Conservation (phyloP, 2,329 filamentous ascomycete genomes). For the Cladosporium sp. region DNA sequence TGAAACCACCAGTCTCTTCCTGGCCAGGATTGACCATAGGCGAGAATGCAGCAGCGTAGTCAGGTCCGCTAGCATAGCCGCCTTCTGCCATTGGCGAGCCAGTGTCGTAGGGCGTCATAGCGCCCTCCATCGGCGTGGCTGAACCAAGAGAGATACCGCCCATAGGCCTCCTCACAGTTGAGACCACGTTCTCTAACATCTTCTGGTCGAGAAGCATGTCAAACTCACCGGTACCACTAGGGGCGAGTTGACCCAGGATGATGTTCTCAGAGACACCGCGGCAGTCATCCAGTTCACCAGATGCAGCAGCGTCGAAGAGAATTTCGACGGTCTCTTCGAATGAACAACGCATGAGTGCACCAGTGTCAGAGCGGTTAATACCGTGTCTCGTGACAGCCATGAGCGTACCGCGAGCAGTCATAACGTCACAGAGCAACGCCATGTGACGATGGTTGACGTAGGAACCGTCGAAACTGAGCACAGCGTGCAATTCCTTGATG, state of each 20-base stretch:
- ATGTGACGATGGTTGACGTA: conserved; percentile 99
- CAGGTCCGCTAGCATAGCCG: conserved; percentile 61
- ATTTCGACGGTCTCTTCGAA: conserved; percentile 99
- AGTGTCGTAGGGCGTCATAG: conserved; percentile 88
- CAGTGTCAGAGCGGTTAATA: conserved; percentile 97
- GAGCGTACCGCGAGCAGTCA: conserved; percentile 91
- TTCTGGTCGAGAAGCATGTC: conserved; percentile 90
- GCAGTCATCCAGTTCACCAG: conserved; percentile 95
- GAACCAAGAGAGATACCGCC: conserved; percentile 80
- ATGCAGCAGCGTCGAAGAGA: conserved; percentile 88
- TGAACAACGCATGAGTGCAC: conserved; percentile 97
- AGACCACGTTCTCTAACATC: conserved; percentile 95
- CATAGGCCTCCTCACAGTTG: conserved; percentile 49
- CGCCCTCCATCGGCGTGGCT: conserved; percentile 67
- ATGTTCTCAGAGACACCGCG: conserved; percentile 98
- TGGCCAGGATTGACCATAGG: conserved; percentile 69
- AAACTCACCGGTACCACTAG: conserved; percentile 95
- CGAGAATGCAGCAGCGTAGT: conserved; percentile 66
- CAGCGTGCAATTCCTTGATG: conserved; percentile 83
- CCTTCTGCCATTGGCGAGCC: conserved; percentile 64
- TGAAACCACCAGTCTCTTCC: conserved; percentile 56
- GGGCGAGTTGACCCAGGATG: conserved; percentile 95
- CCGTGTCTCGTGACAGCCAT: conserved; percentile 97
- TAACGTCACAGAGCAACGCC: conserved; percentile 91
- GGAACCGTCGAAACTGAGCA: conserved; percentile 96